Evolutionary conservation across 306 rosid species (phyloP), one percentile per base, ranked within the genome.

Genomic region (Trifolium repens): DNA sequence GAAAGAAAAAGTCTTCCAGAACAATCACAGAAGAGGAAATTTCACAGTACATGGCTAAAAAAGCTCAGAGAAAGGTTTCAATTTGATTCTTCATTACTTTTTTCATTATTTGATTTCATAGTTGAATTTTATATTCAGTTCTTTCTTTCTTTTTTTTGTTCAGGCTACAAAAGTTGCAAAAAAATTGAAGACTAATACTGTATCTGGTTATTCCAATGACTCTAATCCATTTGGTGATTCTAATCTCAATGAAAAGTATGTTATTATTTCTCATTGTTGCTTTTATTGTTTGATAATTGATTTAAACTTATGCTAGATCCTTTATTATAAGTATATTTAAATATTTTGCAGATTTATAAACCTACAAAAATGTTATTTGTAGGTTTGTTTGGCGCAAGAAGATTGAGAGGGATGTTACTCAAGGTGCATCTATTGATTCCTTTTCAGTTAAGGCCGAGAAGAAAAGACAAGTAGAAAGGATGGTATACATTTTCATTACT

Each of bases 361-460:
- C 75, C 70, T 43, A 61, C 47, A 7, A 54, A 35, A 64, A 16
- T 77, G 46, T 72, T 63, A 59, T 87, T 16, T 82, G 43, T 79
- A 94, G 99, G 78, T 94, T 94, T 90, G 99, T 94, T 39, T 94
- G 99, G 99, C 78, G 96, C 53, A 94, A 94, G 91, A 94, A 94
- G 85, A 94, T 90, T 75, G 99, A 94, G 81, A 93, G 93, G 6
- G 99, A 92, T 81, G 92, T 94, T 68, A 0, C 86, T 32, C 93
- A 94, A 3, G 96, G 99, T 9, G 89, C 71, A 26, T 69, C 91
- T 1, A 88, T 90, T 71, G 96, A 94, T 4, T 13, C 42, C 39
- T 94, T 77, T 80, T 91, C 97, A 19, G 84, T 86, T 39, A 94
- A 94, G 71, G 76, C 96, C 32, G 99, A 90, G 85, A 92, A 83